Evolutionary conservation across 225 moss, liverwort and hornwort species (phyloP).

Genomic region (Sphagnum tenellum): DNA sequence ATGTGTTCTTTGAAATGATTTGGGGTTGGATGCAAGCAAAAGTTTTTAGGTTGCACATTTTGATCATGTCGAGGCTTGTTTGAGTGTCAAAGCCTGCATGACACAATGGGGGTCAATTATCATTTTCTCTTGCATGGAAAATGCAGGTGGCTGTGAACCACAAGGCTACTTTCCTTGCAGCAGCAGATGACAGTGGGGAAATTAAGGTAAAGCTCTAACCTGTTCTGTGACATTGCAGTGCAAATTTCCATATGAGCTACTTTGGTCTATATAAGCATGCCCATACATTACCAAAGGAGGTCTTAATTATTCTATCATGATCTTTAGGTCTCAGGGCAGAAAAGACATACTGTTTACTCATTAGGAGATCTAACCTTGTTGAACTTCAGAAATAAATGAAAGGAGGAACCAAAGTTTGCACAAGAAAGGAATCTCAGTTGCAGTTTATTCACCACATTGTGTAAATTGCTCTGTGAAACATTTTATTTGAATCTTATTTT

Average conservation of each 20-base stretch:
- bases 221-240: neutral
- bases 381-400: too few species aligned
- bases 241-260: neutral
- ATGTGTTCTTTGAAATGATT: constrained; percentile 2
- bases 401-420: too few species aligned
- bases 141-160: constrained; percentile 40
- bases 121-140: neutral
- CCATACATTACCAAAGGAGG: too few species aligned
- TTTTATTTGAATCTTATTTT: too few species aligned
- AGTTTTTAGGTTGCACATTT: neutral
- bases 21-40: neutral
- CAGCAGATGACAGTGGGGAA: constrained; percentile 49
- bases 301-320: neutral
- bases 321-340: neutral
- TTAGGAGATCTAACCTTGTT: too few species aligned
- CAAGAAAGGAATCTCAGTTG: too few species aligned
- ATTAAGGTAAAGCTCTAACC: constrained; percentile 22
- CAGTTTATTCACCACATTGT: too few species aligned
- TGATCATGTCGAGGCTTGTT: neutral
- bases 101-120: too few species aligned
- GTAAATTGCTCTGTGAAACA: too few species aligned
- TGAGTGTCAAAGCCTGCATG: too few species aligned
- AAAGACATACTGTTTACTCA: too few species aligned
- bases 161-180: constrained; percentile 44
- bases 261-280: neutral